These are phyloP conservation scores for Kernera saxatilis DNA, from an alignment of 345 rosid genomes.

Conservation along the genomic window DNA sequence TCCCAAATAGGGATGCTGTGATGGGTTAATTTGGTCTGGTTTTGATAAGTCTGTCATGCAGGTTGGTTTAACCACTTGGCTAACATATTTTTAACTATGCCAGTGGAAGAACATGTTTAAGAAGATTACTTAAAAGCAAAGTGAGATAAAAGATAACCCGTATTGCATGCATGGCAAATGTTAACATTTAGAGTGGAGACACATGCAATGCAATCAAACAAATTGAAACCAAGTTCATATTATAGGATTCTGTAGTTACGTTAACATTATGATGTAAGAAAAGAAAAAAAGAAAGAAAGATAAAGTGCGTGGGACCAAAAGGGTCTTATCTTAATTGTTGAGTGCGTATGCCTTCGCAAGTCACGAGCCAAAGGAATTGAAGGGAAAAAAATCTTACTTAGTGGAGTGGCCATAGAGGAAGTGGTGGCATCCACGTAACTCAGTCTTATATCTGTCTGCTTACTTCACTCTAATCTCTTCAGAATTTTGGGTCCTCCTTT, in stretches of 20 bases:
- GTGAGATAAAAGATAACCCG: neutral
- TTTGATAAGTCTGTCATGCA: neutral
- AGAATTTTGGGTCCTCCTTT: conserved; percentile 31
- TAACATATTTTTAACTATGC: neutral
- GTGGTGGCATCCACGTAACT: conserved; percentile 59
- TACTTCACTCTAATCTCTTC: conserved; percentile 42
- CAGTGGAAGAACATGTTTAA: neutral
- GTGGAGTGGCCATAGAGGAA: conserved; percentile 51
- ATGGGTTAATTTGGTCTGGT: neutral
- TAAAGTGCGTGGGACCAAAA: conserved; percentile 19
- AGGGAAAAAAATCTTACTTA: conserved; percentile 19
- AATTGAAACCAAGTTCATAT: conserved; percentile 7
- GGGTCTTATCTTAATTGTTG: conserved; percentile 15
- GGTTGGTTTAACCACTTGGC: neutral
- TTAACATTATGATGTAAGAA: conserved; percentile 19
- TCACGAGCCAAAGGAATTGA: conserved; percentile 9
- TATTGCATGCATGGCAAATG: conserved; percentile 4
- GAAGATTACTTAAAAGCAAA: neutral
- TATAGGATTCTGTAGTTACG: conserved; percentile 19
- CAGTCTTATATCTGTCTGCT: conserved; percentile 29
- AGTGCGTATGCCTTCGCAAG: conserved; percentile 20
- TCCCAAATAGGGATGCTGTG: neutral
- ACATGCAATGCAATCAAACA: conserved; percentile 20
- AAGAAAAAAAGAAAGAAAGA: neutral
- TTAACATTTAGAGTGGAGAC: neutral